Conservation (phyloP, 108 stramenopile species). For the Cyclotella sp. region DNA sequence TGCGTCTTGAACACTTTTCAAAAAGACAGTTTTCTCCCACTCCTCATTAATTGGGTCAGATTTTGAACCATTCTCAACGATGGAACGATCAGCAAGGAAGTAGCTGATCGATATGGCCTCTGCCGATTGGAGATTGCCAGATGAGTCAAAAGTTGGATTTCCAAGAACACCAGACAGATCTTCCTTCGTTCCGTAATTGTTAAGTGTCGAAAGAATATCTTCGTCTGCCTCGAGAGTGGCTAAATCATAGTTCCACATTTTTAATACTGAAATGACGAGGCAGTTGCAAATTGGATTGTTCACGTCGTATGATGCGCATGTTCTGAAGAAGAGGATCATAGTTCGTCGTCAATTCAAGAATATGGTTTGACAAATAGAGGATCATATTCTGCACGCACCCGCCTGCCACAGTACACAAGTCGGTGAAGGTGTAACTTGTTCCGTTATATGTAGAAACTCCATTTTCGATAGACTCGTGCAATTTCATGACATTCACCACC, state of each 20-base stretch:
- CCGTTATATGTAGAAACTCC: constrained; percentile 34
- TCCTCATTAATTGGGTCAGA: constrained; percentile 60
- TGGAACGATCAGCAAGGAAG: constrained; percentile 59
- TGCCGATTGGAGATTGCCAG: constrained; percentile 47
- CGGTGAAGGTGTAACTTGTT: constrained; percentile 30
- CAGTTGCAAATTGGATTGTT: constrained; percentile 54
- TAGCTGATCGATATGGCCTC: constrained; percentile 65
- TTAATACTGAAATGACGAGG: constrained; percentile 56
- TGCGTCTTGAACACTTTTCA: neutral
- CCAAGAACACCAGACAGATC: constrained; percentile 64
- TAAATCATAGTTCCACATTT: constrained; percentile 75
- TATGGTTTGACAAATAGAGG: too few species aligned
- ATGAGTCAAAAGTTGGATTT: constrained; percentile 48
- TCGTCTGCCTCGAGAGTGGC: constrained; percentile 54
- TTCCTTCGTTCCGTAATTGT: constrained; percentile 45
- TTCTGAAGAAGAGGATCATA: neutral
- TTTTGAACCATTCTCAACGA: constrained; percentile 44
- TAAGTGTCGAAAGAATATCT: constrained; percentile 60
- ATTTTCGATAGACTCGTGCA: constrained; percentile 56
- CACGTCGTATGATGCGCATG: constrained; percentile 43
- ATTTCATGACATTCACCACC: constrained; percentile 52
- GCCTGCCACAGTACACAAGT: constrained; percentile 61
- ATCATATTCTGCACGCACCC: constrained; percentile 14
- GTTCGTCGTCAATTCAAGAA: too few species aligned
- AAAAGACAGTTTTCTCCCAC: constrained; percentile 48